Evolutionary conservation across 2,329 filamentous ascomycete species (phyloP), one percentile per base, ranked within the genome.

Genomic region (Aspergillus proliferans): DNA sequence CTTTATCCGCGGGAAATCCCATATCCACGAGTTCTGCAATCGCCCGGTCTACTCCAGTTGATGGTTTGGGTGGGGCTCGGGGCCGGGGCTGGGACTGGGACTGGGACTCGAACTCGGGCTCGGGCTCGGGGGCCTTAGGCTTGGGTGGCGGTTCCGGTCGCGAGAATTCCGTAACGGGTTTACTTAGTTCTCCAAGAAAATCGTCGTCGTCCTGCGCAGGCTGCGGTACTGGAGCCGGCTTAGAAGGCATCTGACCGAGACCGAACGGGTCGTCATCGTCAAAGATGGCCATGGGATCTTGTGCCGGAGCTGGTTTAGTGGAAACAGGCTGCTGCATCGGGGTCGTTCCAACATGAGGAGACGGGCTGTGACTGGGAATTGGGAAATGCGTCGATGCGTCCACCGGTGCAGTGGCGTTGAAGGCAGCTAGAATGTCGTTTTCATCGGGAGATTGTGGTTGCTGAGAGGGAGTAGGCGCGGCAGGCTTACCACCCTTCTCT

Each of bases 11-110:
- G 0, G 88, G 83, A 59, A 98, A 98, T 0, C 93, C 93, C 82
- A 97, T 97, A 57, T 96, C 92, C 3, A 96, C 83, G 22, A 98
- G 74, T 65, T 97, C 89, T 8, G 88, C 88, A 22, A 97, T 81
- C 8, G 90, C 88, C 57, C 81, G 82, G 62, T 95, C 89, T 50
- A 86, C 84, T 1, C 81, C 82, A 58, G 72, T 73, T 2, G 59
- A 59, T 2, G 67, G 61, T 43, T 58, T 62, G 2, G 60, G 59
- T 19, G 61, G 57, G 36, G 50, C 49, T 40, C 10, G 26, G 44
- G 47, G 49, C 14, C 10, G 26, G 44, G 47, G 48, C 14, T 52
- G 34, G 41, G 55, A 52, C 8, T 49, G 26, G 44, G 46, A 47
- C 14, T 52, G 34, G 41, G 55, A 52, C 8, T 49, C 54, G 33